A percentile compares a stretch with the other conserved stretches of the same genome.
Conservation (phyloP, 306 rosid species). For the Acacia crassicarpa region DNA sequence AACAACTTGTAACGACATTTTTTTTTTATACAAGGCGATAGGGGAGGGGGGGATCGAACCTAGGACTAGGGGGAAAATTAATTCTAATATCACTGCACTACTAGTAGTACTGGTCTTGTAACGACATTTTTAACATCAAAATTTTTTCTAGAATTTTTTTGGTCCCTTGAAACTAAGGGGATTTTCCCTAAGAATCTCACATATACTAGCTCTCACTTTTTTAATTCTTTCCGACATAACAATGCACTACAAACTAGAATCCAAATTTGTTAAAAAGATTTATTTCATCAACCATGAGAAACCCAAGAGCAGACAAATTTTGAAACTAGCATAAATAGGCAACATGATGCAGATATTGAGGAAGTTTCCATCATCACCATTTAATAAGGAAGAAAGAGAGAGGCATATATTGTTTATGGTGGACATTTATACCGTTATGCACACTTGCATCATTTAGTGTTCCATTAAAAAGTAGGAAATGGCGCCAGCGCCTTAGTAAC, state of each 20-base stretch:
- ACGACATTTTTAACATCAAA: no score
- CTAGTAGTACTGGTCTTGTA: no score
- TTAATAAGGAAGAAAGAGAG: not conserved
- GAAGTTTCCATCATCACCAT: constrained; percentile 32
- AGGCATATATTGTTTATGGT: constrained; percentile 23
- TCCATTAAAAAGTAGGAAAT: constrained; percentile 42
- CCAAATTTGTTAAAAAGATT: not conserved
- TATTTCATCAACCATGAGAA: constrained; percentile 7
- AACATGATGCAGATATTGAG: constrained; percentile 20
- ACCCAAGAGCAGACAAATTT: constrained; percentile 5
- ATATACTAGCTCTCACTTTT: not conserved
- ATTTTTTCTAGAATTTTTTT: no score
- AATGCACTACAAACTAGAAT: not conserved
- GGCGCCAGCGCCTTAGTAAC: no score
- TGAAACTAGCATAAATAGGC: constrained; percentile 5
- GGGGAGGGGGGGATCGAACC: no score
- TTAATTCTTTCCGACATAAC: not conserved
- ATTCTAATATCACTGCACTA: no score
- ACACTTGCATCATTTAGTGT: constrained; percentile 30
- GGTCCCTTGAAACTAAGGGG: no score
- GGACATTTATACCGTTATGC: constrained; percentile 29
- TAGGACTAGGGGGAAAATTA: no score
- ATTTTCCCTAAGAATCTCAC: no score
- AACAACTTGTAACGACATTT: no score
- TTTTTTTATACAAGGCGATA: no score